Conservation (phyloP, 164 flowering plant genomes). For the Liriodendron chinense region DNA sequence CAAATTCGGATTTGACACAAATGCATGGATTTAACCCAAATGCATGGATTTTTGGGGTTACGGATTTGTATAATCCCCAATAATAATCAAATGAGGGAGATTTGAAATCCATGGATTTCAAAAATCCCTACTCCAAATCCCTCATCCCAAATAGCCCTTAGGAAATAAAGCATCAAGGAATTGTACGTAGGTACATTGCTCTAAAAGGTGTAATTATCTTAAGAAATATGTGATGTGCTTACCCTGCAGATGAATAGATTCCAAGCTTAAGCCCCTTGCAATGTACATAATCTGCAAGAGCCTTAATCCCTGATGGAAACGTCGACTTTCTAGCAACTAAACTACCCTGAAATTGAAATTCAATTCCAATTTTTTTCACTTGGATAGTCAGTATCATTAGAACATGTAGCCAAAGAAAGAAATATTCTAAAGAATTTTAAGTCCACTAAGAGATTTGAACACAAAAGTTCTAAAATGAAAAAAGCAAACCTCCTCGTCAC, state of each 20-base stretch:
- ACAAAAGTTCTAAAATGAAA: neutral
- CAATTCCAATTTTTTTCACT: neutral
- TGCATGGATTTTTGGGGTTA: too few species aligned
- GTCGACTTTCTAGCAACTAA: constrained; percentile 44
- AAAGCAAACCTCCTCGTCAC: constrained; percentile 31
- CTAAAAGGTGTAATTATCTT: neutral
- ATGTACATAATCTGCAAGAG: constrained; percentile 63
- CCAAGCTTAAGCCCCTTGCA: constrained; percentile 65
- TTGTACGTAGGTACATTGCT: too few species aligned
- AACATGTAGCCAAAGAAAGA: too few species aligned
- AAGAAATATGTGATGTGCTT: neutral
- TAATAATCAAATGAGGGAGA: too few species aligned
- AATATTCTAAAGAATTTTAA: too few species aligned
- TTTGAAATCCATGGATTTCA: too few species aligned
- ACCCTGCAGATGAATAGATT: constrained; percentile 75
- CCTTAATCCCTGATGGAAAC: constrained; percentile 65
- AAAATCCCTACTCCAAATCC: too few species aligned
- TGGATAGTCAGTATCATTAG: neutral
- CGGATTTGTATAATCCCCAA: too few species aligned
- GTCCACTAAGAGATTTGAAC: neutral
- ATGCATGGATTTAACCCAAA: too few species aligned
- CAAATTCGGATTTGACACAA: too few species aligned
- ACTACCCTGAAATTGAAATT: constrained; percentile 36
- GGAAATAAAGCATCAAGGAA: neutral
- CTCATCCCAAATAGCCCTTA: too few species aligned